Evolutionary conservation across 345 rosid genomes (phyloP).

Genomic region (Gossypium bickii): DNA sequence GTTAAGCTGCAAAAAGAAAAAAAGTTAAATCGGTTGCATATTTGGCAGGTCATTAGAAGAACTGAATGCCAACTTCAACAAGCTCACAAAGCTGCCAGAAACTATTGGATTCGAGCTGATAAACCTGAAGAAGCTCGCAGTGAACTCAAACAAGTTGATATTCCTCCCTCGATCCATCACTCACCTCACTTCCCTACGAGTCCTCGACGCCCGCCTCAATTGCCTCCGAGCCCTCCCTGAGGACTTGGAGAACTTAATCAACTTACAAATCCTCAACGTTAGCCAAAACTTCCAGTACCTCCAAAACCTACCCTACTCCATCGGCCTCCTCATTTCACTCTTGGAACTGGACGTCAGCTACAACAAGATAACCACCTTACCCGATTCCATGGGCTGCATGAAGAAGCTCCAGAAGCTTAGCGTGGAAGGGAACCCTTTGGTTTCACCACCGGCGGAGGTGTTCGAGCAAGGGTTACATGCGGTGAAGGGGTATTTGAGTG

Average conservation of each 20-base stretch:
- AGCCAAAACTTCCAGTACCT: slow-evolving; percentile 87
- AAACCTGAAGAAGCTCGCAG: slow-evolving; percentile 59
- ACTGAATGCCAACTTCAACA: slow-evolving; percentile 84
- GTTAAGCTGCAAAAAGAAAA: neutral
- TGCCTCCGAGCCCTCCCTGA: slow-evolving; percentile 67
- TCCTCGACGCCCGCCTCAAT: slow-evolving; percentile 72
- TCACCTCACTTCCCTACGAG: slow-evolving; percentile 52
- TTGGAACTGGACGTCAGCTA: slow-evolving; percentile 75
- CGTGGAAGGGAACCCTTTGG: slow-evolving; percentile 79
- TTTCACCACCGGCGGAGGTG: slow-evolving; percentile 67
- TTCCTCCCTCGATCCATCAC: slow-evolving; percentile 65
- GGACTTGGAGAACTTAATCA: slow-evolving; percentile 70
- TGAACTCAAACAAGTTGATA: slow-evolving; percentile 71
- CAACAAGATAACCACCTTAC: slow-evolving; percentile 58
- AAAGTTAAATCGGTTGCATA: neutral
- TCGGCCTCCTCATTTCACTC: slow-evolving; percentile 69
- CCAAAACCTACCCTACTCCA: slow-evolving; percentile 46
- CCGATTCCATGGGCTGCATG: slow-evolving; percentile 75
- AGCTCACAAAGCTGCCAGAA: slow-evolving; percentile 63
- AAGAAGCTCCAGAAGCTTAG: slow-evolving; percentile 56
- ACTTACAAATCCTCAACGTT: slow-evolving; percentile 62
- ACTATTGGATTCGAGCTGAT: slow-evolving; percentile 63
- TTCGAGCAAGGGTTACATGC: slow-evolving; percentile 54
- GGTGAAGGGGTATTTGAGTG: slow-evolving; percentile 62
- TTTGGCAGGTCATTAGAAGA: slow-evolving; percentile 56